phyloP scores from a whole-genome alignment of 2,329 filamentous ascomycete genomes.

The Stemphylium beticola region DNA sequence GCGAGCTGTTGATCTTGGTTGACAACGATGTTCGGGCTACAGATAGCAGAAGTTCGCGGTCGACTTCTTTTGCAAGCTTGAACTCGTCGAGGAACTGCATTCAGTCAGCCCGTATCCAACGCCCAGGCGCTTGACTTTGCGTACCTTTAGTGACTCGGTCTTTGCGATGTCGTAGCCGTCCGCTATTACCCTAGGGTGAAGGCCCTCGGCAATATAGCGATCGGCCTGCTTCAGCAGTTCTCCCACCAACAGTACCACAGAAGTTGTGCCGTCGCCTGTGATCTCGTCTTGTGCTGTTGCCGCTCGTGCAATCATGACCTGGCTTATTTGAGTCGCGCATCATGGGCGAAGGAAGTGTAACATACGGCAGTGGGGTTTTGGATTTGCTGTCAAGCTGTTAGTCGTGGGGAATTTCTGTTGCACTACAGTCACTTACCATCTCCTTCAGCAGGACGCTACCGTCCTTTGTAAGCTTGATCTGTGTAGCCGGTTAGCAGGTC shows the following conservation, averaged over 20 bases:
- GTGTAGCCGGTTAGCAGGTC: conserved; percentile 28
- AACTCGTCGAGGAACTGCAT: conserved; percentile 87
- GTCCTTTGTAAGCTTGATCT: conserved; percentile 99
- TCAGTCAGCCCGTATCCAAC: conserved; percentile 10
- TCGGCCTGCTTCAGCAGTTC: conserved; percentile 98
- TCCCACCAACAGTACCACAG: conserved; percentile 91
- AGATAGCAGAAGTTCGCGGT: conserved; percentile 90
- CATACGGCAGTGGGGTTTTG: conserved; percentile 94
- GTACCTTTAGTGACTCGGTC: conserved; percentile 83
- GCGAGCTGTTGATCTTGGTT: conserved; percentile 88
- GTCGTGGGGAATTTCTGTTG: background rate
- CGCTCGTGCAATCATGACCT: conserved; percentile 75
- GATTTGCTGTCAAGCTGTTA: conserved; percentile 69
- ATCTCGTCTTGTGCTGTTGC: conserved; percentile 99
- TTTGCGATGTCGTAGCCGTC: conserved; percentile 98
- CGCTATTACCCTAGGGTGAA: conserved; percentile 95
- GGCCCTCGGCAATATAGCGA: conserved; percentile 92
- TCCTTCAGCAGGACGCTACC: conserved; percentile 82
- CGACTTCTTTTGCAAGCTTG: conserved; percentile 86
- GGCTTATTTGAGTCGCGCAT: conserved; percentile 15
- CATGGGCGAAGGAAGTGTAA: conserved; percentile 1
- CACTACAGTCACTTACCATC: conserved; percentile 57
- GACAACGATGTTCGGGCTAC: conserved; percentile 93
- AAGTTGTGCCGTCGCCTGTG: conserved; percentile 96
- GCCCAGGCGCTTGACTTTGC: background rate